Evolutionary conservation across 768 basidiomycete species (phyloP).

Genomic region (Macrocybe gigantea): DNA sequence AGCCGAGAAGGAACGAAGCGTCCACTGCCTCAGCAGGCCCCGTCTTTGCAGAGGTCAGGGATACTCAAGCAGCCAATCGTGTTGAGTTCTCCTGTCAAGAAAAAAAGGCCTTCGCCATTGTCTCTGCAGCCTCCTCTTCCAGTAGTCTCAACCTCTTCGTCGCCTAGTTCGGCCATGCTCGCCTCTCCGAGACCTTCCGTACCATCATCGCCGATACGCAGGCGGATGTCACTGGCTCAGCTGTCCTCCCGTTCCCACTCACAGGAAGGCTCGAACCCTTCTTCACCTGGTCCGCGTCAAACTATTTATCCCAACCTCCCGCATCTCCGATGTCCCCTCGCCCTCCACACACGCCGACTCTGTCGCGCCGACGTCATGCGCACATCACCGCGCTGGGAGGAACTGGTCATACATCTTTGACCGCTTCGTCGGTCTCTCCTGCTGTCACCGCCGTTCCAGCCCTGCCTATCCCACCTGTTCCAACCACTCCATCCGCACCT

Average conservation of each 20-base stretch:
- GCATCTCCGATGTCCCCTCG: conserved; percentile 21
- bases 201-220: conserved; percentile 11
- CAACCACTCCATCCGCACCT: background rate
- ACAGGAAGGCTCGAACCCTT: conserved; percentile 3
- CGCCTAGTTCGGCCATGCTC: conserved; percentile 1
- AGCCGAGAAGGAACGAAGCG: background rate
- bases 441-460: conserved; percentile 6
- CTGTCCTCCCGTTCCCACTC: conserved; percentile 11
- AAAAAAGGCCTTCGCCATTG: conserved; percentile 30
- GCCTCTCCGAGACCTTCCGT: conserved; percentile 9
- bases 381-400: conserved; percentile 7
- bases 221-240: conserved; percentile 17
- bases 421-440: conserved; percentile 5
- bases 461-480: background rate
- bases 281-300: conserved; percentile 6
- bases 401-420: background rate
- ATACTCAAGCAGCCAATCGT: conserved; percentile 17
- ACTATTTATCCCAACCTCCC: conserved; percentile 10
- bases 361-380: conserved; percentile 18
- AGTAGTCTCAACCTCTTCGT: conserved; percentile 11
- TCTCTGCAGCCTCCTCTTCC: conserved; percentile 16
- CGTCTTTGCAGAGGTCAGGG: conserved; percentile 3
- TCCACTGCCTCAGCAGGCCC: background rate
- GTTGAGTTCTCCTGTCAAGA: conserved; percentile 15
- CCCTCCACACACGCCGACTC: conserved; percentile 8